Percentiles rank a stretch among this genome's conserved stretches.
phyloP scores from a whole-genome alignment of 1,139 yeast species.

The Hemisphaericaspora lyxosophila region DNA sequence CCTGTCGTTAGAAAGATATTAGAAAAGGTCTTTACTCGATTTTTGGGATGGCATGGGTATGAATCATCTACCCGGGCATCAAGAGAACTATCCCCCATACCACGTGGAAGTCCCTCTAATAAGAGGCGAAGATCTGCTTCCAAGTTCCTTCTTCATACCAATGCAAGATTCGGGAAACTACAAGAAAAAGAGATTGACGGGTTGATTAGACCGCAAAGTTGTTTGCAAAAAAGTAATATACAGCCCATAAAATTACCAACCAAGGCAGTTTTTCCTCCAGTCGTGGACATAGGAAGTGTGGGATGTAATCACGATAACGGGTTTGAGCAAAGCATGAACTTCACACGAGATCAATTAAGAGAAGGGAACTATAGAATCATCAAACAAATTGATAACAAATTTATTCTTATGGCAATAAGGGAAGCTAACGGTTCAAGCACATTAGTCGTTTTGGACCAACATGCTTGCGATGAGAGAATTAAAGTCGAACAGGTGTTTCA shows the following conservation, averaged over 20 bases:
- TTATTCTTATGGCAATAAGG: conserved; percentile 44
- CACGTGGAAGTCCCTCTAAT: conserved; percentile 12
- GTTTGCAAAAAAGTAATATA: neutral
- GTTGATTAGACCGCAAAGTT: conserved; percentile 2
- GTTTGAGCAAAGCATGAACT: conserved; percentile 2
- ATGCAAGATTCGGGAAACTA: conserved; percentile 8
- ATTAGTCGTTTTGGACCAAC: conserved; percentile 63
- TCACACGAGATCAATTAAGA: conserved; percentile 12
- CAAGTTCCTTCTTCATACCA: conserved; percentile 9
- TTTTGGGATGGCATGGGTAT: conserved; percentile 25
- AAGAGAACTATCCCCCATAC: conserved; percentile 3
- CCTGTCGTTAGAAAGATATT: conserved; percentile 30
- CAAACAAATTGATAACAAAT: conserved; percentile 59
- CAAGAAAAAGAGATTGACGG: conserved; percentile 10
- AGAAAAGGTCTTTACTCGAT: conserved; percentile 25
- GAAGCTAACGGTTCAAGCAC: conserved; percentile 3
- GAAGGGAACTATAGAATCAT: conserved; percentile 20
- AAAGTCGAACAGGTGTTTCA: conserved; percentile 49
- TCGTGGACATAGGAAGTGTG: neutral
- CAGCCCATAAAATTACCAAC: neutral
- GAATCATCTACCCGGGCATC: neutral
- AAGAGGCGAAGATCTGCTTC: conserved; percentile 6
- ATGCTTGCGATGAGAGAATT: conserved; percentile 75
- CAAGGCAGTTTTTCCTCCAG: neutral
- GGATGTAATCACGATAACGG: conserved; percentile 3